A percentile compares a stretch with the other conserved stretches of the same genome.
These are phyloP conservation scores for Zopfia rhizophila DNA, from an alignment of 2,329 filamentous ascomycete species.

Conservation along the genomic window DNA sequence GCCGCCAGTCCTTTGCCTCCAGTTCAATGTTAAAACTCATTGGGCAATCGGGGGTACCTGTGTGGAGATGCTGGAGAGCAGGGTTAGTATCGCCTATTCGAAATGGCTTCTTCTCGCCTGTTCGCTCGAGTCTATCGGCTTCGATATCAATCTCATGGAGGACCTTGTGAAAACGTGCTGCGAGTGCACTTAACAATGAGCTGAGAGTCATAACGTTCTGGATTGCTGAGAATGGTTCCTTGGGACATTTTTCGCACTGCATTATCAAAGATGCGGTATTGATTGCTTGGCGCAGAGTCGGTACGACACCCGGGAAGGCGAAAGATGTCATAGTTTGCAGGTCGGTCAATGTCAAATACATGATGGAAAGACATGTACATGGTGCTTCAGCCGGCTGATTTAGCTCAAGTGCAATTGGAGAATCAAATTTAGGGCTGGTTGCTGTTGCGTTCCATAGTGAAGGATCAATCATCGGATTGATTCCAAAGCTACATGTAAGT, in stretches of 20 bases:
- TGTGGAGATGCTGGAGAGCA: conserved; percentile 54
- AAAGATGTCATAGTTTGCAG: conserved; percentile 52
- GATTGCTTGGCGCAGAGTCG: conserved; percentile 55
- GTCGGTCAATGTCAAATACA: conserved; percentile 56
- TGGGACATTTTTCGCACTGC: conserved; percentile 55
- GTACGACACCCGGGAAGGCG: conserved; percentile 56
- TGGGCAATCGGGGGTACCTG: conserved; percentile 54
- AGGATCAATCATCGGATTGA: conserved; percentile 35
- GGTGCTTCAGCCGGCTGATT: too few species aligned
- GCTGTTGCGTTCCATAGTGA: conserved; percentile 34
- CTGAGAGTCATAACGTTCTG: conserved; percentile 58
- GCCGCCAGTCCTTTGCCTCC: conserved; percentile 55
- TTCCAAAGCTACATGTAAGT: conserved; percentile 19
- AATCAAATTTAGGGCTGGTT: too few species aligned
- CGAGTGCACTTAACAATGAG: conserved; percentile 54
- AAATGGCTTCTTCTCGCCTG: conserved; percentile 52
- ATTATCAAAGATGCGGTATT: conserved; percentile 52
- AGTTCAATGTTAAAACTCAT: conserved; percentile 59
- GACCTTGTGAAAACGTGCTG: conserved; percentile 54
- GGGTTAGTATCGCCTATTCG: conserved; percentile 56
- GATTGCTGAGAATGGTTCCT: conserved; percentile 52
- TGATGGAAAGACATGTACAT: conserved; percentile 59
- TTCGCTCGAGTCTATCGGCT: conserved; percentile 40
- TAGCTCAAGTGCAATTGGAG: too few species aligned
- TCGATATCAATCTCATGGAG: conserved; percentile 55